Evolutionary conservation across 1,139 yeast genomes (phyloP), one percentile per base, ranked within the genome.

Genomic region (Saccharomyces hybrid): DNA sequence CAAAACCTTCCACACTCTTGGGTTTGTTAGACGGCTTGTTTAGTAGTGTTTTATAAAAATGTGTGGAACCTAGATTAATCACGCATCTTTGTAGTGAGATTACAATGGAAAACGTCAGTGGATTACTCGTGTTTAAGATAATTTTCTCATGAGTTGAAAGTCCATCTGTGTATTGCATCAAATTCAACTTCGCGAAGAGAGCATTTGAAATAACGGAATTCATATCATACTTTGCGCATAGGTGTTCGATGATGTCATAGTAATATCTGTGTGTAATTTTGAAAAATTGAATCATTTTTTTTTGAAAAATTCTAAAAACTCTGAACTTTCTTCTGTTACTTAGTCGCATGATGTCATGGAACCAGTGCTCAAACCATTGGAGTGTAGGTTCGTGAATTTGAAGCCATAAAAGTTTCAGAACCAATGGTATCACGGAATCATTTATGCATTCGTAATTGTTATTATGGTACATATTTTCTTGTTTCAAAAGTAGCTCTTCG

Each of bases 351-450:
- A 38, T 38, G 5, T 38, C 25, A 19, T 3, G 13, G 26, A 38
- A 38, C 71, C 65, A 67, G 52, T 52, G 59, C 61, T 62, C 68
- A 59, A 62, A 83, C 64, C 77, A 78, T 59, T 82, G 83, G 57
- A 84, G 75, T 1, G 81, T 76, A 0, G 88, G 88, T 60, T 83
- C 82, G 61, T 83, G 86, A 61, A 84, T 77, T 16, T 81, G 80
- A 27, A 73, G 64, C 90, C 90, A 85, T 23, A 82, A 66, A 5
- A 67, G 61, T 49, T 81, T 84, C 27, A 84, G 68, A 23, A 67
- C 54, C 25, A 67, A 65, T 4, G 44, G 44, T 38, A 38, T 38
- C 7, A 38, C 44, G n/a, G 44, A 2, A 19, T 38, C 44, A 38
- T 38, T 23, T 8, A 16, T 38, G 25, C 6, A n/a, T 16, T 38